These are phyloP conservation scores for Aspergillus sclerotialis DNA, from an alignment of 2,329 filamentous ascomycete species.

Conservation along the genomic window DNA sequence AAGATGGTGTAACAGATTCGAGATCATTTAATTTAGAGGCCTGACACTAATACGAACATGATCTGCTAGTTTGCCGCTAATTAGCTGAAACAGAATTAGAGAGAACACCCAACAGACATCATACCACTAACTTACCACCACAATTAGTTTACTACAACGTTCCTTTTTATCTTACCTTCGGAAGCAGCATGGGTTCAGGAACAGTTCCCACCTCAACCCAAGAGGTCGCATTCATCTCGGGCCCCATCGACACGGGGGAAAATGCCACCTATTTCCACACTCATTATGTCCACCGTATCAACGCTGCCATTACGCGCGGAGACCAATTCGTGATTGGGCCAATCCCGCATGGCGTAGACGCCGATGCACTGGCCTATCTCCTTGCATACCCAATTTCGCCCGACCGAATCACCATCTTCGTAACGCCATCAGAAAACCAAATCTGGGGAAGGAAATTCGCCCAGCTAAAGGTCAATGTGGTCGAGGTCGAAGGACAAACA, in stretches of 20 bases:
- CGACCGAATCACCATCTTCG: conserved; percentile 16
- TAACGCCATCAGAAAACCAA: conserved; percentile 16
- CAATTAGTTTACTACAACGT: too few species aligned
- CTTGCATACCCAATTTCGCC: conserved; percentile 14
- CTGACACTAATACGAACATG: too few species aligned
- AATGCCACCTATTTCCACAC: conserved; percentile 19
- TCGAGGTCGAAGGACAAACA: conserved; percentile 12
- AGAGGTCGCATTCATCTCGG: conserved; percentile 26
- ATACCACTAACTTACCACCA: too few species aligned
- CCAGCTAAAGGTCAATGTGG: conserved; percentile 8
- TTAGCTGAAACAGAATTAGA: too few species aligned
- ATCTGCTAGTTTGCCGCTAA: too few species aligned
- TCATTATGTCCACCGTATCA: conserved; percentile 20
- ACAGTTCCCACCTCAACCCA: too few species aligned
- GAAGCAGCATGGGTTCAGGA: too few species aligned
- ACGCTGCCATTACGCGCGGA: conserved; percentile 10
- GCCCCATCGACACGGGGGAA: conserved; percentile 21
- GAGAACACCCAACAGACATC: too few species aligned
- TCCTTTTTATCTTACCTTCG: too few species aligned
- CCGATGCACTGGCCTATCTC: conserved; percentile 21
- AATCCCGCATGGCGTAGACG: conserved; percentile 16
- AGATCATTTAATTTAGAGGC: too few species aligned
- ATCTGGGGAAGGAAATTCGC: conserved; percentile 12
- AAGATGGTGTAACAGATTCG: too few species aligned
- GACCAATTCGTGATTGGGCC: conserved; percentile 19